These are phyloP conservation scores for Dipteronia dyeriana DNA, from an alignment of 345 rosid genomes.

Conservation along the genomic window DNA sequence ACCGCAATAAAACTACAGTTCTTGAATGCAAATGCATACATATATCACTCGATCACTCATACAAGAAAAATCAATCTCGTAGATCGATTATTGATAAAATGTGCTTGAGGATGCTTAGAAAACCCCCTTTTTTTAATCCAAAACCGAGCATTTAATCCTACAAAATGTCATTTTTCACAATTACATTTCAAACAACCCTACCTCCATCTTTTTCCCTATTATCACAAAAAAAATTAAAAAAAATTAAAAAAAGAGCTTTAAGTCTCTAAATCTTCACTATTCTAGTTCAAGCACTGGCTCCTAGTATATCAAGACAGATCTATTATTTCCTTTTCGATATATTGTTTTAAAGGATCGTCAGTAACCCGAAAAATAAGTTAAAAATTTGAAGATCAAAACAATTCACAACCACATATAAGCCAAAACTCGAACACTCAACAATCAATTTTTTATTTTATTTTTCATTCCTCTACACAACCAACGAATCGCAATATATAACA, in stretches of 20 bases:
- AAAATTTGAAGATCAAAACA: too few species aligned
- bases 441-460: background rate
- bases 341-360: too few species aligned
- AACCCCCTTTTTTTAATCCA: conserved; percentile 75
- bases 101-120: conserved; percentile 89
- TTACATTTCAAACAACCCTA: background rate
- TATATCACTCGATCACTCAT: background rate
- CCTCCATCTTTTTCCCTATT: background rate
- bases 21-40: background rate
- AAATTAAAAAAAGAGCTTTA: background rate
- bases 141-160: conserved; percentile 68
- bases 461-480: background rate
- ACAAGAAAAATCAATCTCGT: conserved; percentile 62
- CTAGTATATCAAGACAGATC: background rate
- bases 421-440: background rate
- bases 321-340: background rate
- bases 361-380: too few species aligned
- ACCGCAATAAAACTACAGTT: conserved; percentile 8
- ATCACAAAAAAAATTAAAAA: background rate
- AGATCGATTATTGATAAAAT: conserved; percentile 90
- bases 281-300: background rate
- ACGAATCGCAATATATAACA: background rate
- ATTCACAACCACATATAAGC: background rate
- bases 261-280: too few species aligned
- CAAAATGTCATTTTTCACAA: conserved; percentile 20